Evolutionary conservation across 2,329 filamentous ascomycete species (phyloP).

Genomic region (Aureobasidium sp.): DNA sequence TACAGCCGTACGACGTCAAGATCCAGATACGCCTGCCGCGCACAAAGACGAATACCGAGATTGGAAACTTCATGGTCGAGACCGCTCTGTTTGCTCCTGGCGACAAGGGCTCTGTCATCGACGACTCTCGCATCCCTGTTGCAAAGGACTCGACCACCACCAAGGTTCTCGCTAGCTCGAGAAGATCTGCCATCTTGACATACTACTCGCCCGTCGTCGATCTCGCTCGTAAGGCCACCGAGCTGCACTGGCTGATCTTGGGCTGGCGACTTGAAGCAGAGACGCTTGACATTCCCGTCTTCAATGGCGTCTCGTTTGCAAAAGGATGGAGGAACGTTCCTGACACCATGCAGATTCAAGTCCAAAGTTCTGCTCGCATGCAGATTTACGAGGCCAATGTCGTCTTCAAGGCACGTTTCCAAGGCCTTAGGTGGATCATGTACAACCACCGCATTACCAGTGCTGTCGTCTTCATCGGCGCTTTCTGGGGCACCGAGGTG

Average conservation of each 20-base stretch:
- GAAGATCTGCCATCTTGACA: slow-evolving; percentile 70
- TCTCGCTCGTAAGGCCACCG: slow-evolving; percentile 51
- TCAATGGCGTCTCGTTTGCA: slow-evolving; percentile 63
- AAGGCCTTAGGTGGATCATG: slow-evolving; percentile 76
- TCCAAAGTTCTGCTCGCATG: slow-evolving; percentile 60
- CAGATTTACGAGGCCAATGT: slow-evolving; percentile 69
- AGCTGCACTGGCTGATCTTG: slow-evolving; percentile 63
- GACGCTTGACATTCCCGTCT: slow-evolving; percentile 60
- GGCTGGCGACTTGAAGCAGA: slow-evolving; percentile 59
- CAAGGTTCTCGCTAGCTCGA: slow-evolving; percentile 42
- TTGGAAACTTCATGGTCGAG: slow-evolving; percentile 93
- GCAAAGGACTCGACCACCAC: neutral
- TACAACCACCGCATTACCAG: slow-evolving; percentile 69
- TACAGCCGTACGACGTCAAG: slow-evolving; percentile 79
- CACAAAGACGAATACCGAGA: slow-evolving; percentile 65
- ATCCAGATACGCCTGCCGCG: slow-evolving; percentile 70
- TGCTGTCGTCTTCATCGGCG: slow-evolving; percentile 59
- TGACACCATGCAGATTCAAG: slow-evolving; percentile 52
- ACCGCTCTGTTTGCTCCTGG: slow-evolving; percentile 54
- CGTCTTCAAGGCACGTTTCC: slow-evolving; percentile 65
- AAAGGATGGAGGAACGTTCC: slow-evolving; percentile 49
- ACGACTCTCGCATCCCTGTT: slow-evolving; percentile 7
- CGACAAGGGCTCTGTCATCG: slow-evolving; percentile 2
- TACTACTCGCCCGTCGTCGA: slow-evolving; percentile 68
- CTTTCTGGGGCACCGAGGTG: slow-evolving; percentile 75